Conservation (phyloP, 2,329 filamentous ascomycete species). For the Monosporascus sp. region DNA sequence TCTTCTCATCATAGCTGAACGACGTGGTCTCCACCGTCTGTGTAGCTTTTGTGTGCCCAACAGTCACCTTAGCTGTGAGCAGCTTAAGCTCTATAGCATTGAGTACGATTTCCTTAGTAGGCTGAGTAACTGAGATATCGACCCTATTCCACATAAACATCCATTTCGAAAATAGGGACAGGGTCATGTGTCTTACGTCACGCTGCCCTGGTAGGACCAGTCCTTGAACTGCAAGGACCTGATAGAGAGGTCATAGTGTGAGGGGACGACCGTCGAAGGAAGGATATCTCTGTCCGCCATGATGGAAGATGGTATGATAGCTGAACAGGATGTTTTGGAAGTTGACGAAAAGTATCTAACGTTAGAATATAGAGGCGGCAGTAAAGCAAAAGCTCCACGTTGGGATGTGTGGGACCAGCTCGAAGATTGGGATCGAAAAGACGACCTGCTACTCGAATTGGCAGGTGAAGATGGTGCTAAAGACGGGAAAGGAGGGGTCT, state of each 20-base stretch:
- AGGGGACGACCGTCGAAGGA: constrained; percentile 65
- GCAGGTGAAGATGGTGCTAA: background rate
- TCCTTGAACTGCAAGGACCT: constrained; percentile 70
- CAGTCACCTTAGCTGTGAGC: constrained; percentile 54
- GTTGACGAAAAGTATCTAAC: constrained; percentile 21
- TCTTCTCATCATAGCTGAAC: constrained; percentile 76
- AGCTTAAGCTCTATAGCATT: constrained; percentile 85
- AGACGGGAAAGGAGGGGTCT: background rate
- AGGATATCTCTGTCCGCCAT: constrained; percentile 60
- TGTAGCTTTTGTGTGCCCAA: constrained; percentile 52
- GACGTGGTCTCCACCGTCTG: constrained; percentile 55
- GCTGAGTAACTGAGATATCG: constrained; percentile 63
- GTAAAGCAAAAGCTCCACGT: background rate
- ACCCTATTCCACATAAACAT: constrained; percentile 47
- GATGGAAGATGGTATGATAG: constrained; percentile 29
- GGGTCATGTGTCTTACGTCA: constrained; percentile 42
- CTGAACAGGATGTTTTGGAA: constrained; percentile 18
- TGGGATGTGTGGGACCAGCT: background rate
- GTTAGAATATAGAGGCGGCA: background rate
- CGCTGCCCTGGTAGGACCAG: constrained; percentile 77
- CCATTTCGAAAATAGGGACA: background rate
- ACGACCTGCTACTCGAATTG: background rate
- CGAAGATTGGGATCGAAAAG: background rate
- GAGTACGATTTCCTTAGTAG: constrained; percentile 71
- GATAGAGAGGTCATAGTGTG: constrained; percentile 80